phyloP scores from a whole-genome alignment of 768 basidiomycete genomes.

The Boletus tylopilopsis region DNA sequence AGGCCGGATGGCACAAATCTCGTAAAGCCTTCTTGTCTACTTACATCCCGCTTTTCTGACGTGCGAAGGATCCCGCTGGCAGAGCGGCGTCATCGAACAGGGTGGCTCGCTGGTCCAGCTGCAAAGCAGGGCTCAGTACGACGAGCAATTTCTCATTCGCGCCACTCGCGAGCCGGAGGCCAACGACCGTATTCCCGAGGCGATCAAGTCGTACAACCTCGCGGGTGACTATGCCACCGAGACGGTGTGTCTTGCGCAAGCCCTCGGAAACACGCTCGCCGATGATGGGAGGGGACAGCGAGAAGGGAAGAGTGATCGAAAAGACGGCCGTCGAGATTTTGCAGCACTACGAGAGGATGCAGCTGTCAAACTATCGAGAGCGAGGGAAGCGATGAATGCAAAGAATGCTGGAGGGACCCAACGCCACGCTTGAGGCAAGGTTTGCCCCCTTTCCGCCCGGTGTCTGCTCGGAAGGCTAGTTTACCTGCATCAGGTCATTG shows the following conservation, averaged over 20 bases:
- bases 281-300: slow-evolving; percentile 40
- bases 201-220: slow-evolving; percentile 93
- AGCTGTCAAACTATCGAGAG: slow-evolving; percentile 67
- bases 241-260: slow-evolving; percentile 80
- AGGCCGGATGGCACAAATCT: slow-evolving; percentile 85
- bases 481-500: slow-evolving; percentile 56
- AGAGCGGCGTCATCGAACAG: slow-evolving; percentile 89
- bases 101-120: slow-evolving; percentile 75
- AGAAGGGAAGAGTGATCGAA: slow-evolving; percentile 66
- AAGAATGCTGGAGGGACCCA: slow-evolving; percentile 68
- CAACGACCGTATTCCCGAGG: slow-evolving; percentile 82
- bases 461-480: not conserved
- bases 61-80: slow-evolving; percentile 1
- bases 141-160: slow-evolving; percentile 75
- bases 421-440: slow-evolving; percentile 79
- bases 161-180: slow-evolving; percentile 81
- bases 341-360: slow-evolving; percentile 74
- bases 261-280: slow-evolving; percentile 80
- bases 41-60: not conserved
- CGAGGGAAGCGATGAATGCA: slow-evolving; percentile 77
- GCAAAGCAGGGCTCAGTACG: slow-evolving; percentile 60
- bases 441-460: not conserved
- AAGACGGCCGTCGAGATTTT: slow-evolving; percentile 75
- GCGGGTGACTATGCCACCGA: slow-evolving; percentile 90
- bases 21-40: slow-evolving; percentile 46